A percentile compares a stretch with the other conserved stretches of the same genome.
phyloP scores from a whole-genome alignment of 441 rosid genomes.

The Gossypium gossypioides region DNA sequence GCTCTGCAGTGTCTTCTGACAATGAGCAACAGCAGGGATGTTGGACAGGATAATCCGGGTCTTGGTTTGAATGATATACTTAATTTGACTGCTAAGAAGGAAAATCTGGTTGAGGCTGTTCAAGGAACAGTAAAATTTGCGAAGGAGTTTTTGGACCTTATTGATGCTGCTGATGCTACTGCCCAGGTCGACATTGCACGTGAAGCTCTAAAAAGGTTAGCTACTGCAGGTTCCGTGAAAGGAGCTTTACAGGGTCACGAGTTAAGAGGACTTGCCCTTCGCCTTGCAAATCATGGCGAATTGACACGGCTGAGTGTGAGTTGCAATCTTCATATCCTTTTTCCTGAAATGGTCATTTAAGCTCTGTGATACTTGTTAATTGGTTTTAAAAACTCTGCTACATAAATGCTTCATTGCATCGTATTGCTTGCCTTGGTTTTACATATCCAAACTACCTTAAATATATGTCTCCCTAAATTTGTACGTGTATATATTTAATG shows the following conservation, averaged over 20 bases:
- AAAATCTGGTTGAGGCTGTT: conserved; percentile 84
- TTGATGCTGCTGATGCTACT: conserved; percentile 98
- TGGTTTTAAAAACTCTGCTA: background rate
- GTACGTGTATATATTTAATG: background rate
- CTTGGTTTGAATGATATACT: conserved; percentile 82
- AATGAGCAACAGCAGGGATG: conserved; percentile 91
- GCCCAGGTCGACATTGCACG: conserved; percentile 86
- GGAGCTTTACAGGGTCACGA: conserved; percentile 89
- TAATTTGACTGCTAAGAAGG: conserved; percentile 68
- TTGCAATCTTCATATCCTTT: conserved; percentile 20
- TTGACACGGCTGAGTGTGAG: conserved; percentile 81
- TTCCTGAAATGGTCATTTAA: conserved; percentile 3
- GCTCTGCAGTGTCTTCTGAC: conserved; percentile 95
- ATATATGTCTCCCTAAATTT: background rate
- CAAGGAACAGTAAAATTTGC: conserved; percentile 87
- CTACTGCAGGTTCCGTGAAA: conserved; percentile 90
- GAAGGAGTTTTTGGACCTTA: conserved; percentile 87
- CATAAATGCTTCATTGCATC: background rate
- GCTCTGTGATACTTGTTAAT: conserved; percentile 6
- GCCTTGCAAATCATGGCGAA: conserved; percentile 96
- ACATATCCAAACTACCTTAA: background rate
- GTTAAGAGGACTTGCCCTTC: conserved; percentile 84
- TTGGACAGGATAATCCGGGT: conserved; percentile 71
- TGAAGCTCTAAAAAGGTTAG: conserved; percentile 88
- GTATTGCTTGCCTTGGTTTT: background rate